Evolutionary conservation across 495 filamentous ascomycete species (phyloP).

Genomic region (Parathielavia hyrcaniae): DNA sequence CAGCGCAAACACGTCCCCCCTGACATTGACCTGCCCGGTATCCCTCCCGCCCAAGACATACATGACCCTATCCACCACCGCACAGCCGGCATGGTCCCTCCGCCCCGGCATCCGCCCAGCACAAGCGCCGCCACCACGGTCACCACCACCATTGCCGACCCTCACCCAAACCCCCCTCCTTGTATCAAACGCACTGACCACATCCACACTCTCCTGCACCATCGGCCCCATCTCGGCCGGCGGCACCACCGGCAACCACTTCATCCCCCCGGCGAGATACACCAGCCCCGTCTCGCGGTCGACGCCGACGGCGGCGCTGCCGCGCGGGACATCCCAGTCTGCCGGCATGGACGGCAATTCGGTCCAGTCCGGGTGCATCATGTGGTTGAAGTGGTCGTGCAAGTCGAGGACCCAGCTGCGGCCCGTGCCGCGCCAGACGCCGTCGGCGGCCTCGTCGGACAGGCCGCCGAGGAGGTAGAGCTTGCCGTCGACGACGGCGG

Average conservation of each 20-base stretch:
- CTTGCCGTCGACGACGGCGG: conserved; percentile 49
- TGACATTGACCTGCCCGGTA: conserved; percentile 25
- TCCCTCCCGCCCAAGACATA: conserved; percentile 38
- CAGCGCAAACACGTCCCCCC: conserved; percentile 34
- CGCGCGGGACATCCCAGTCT: conserved; percentile 23
- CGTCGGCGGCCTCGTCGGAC: conserved; percentile 71
- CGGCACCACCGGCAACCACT: conserved; percentile 2
- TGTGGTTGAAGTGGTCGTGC: not conserved
- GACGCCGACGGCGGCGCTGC: conserved; percentile 24
- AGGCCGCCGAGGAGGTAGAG: conserved; percentile 75
- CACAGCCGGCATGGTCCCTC: conserved; percentile 35
- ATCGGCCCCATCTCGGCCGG: conserved; percentile 2
- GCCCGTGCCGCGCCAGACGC: conserved; percentile 52
- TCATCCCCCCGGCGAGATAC: conserved; percentile 28
- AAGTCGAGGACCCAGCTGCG: conserved; percentile 57
- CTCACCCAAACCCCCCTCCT: conserved; percentile 24
- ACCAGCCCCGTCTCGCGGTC: conserved; percentile 17
- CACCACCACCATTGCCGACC: too few species aligned
- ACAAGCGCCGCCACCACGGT: too few species aligned
- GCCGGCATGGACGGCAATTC: conserved; percentile 23
- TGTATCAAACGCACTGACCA: conserved; percentile 35
- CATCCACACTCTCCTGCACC: conserved; percentile 19
- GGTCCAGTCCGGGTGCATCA: too few species aligned
- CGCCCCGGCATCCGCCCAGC: conserved; percentile 28
- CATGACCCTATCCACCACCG: conserved; percentile 30